These are phyloP conservation scores for Amphicarpaea edgeworthii DNA, from an alignment of 306 rosid genomes.

Conservation along the genomic window DNA sequence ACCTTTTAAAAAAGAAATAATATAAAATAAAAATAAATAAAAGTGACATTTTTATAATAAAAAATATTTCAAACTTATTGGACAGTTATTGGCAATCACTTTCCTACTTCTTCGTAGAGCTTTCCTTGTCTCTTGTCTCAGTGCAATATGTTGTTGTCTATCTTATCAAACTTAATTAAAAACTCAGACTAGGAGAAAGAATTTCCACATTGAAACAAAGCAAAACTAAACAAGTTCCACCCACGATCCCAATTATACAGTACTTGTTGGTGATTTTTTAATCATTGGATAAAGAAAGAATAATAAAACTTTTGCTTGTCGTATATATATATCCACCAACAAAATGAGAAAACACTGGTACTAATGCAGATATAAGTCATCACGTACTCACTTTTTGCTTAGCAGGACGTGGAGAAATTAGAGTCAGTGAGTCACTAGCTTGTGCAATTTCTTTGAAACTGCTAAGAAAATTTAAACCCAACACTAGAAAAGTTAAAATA, in stretches of 20 bases:
- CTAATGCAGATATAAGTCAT: slow-evolving; percentile 27
- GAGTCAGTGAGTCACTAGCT: too few relatives aligned
- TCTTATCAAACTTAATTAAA: slow-evolving; percentile 1
- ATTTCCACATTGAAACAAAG: slow-evolving; percentile 45
- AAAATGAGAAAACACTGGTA: slow-evolving; percentile 2
- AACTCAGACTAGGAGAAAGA: slow-evolving; percentile 23
- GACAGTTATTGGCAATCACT: slow-evolving; percentile 21
- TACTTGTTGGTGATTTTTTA: not conserved
- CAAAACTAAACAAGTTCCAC: slow-evolving; percentile 16
- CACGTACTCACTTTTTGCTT: slow-evolving; percentile 20
- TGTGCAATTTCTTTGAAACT: not conserved
- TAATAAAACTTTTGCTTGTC: slow-evolving; percentile 16
- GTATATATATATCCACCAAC: too few relatives aligned
- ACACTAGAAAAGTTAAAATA: not conserved
- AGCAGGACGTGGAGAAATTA: slow-evolving; percentile 29
- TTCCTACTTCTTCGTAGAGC: slow-evolving; percentile 1
- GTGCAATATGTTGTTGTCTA: slow-evolving; percentile 7
- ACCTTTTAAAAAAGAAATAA: not conserved
- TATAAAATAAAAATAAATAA: not conserved
- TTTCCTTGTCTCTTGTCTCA: slow-evolving; percentile 20
- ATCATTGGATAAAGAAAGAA: slow-evolving; percentile 38
- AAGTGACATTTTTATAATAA: not conserved
- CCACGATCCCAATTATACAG: slow-evolving; percentile 31
- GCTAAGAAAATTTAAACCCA: not conserved
- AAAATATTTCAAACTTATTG: not conserved